Percentiles rank a stretch among this genome's conserved stretches.
phyloP scores from a whole-genome alignment of 169 alveolate genomes.

The Babesia ovis region DNA sequence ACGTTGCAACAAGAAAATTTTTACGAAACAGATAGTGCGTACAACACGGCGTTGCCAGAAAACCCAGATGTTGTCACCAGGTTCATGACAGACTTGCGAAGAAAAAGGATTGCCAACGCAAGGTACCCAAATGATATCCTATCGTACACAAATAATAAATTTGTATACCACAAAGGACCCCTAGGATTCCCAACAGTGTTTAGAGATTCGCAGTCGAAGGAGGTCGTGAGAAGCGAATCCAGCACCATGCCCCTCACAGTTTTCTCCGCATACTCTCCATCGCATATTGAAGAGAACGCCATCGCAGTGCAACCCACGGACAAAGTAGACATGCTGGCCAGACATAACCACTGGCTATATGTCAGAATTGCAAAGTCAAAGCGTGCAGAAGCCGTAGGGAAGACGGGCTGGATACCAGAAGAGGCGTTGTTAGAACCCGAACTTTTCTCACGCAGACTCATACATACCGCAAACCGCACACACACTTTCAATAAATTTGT shows the following conservation, averaged over 20 bases:
- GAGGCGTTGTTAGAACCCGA: slow-evolving; percentile 53
- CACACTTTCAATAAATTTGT: slow-evolving; percentile 26
- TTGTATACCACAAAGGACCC: slow-evolving; percentile 16
- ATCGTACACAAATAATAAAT: slow-evolving; percentile 15
- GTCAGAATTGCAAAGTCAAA: slow-evolving; percentile 26
- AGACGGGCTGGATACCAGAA: slow-evolving; percentile 66
- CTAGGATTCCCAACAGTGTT: slow-evolving; percentile 20
- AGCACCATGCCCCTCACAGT: slow-evolving; percentile 47
- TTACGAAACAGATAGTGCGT: background rate
- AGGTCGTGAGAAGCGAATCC: slow-evolving; percentile 23
- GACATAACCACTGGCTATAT: slow-evolving; percentile 58
- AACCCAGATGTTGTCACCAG: background rate
- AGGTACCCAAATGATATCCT: slow-evolving; percentile 15
- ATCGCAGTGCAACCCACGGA: slow-evolving; percentile 49
- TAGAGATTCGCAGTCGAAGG: slow-evolving; percentile 15
- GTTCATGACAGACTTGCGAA: slow-evolving; percentile 13
- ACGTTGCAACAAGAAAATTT: background rate
- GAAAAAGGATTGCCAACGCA: slow-evolving; percentile 4
- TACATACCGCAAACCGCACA: slow-evolving; percentile 10
- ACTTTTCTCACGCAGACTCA: slow-evolving; percentile 36
- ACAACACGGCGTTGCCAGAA: background rate
- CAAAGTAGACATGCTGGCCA: slow-evolving; percentile 60
- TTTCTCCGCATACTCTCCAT: slow-evolving; percentile 30
- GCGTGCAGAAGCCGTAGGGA: slow-evolving; percentile 6
- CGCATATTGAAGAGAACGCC: slow-evolving; percentile 45